These are phyloP conservation scores for Microbotryum lychnidis-dioicae DNA, from an alignment of 1,284 basidiomycete species.

Conservation along the genomic window DNA sequence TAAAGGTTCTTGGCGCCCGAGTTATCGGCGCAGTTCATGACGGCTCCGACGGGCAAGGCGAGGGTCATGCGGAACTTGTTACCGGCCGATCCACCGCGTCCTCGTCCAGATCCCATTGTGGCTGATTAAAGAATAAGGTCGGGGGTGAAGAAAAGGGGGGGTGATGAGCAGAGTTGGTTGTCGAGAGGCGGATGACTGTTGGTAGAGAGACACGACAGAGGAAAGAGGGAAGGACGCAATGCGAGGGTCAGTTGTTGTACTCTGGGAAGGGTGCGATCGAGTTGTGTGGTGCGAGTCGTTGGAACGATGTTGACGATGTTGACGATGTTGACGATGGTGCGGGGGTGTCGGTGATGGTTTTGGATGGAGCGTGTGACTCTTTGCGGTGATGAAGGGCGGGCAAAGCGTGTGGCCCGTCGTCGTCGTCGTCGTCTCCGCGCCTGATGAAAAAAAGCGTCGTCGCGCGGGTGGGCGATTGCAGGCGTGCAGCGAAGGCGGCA, in stretches of 20 bases:
- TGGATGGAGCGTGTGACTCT: neutral
- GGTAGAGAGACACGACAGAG: too few relatives aligned
- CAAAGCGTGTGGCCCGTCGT: too few relatives aligned
- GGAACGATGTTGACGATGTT: neutral
- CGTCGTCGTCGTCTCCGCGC: too few relatives aligned
- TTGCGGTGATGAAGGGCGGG: too few relatives aligned
- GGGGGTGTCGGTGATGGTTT: neutral
- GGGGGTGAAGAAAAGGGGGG: slow-evolving; percentile 7
- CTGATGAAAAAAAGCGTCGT: too few relatives aligned
- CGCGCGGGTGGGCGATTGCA: too few relatives aligned
- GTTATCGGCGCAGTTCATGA: slow-evolving; percentile 99
- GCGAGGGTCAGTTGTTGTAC: too few relatives aligned
- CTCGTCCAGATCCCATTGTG: slow-evolving; percentile 32
- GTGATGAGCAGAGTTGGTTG: neutral
- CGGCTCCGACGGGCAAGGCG: slow-evolving; percentile 86
- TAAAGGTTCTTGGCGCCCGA: slow-evolving; percentile 94
- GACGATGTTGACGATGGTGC: neutral
- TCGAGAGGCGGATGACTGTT: too few relatives aligned
- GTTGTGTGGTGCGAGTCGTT: neutral
- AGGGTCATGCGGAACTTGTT: slow-evolving; percentile 97
- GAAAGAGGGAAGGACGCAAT: neutral
- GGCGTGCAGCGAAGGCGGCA: too few relatives aligned
- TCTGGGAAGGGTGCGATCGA: neutral
- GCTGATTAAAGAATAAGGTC: slow-evolving; percentile 11
- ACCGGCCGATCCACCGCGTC: slow-evolving; percentile 50